Percentiles rank a stretch among this genome's conserved stretches.
phyloP scores from a whole-genome alignment of 805 yeast species.

The Helenozyma baotianmanensis region DNA sequence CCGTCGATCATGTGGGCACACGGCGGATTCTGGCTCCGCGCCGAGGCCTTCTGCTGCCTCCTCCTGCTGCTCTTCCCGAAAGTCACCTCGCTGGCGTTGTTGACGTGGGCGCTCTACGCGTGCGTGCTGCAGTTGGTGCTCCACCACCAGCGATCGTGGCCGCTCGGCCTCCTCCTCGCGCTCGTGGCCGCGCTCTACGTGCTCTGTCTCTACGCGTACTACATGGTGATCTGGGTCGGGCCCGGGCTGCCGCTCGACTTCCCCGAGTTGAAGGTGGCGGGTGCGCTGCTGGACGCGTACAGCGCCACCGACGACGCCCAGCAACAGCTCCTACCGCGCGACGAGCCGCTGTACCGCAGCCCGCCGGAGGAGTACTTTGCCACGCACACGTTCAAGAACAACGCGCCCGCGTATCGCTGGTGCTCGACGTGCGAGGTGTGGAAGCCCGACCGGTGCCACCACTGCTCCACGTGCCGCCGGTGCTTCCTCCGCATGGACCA shows the following conservation, averaged over 20 bases:
- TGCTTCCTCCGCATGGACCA: constrained; percentile 56
- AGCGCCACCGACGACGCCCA: too few species aligned
- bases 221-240: constrained; percentile 47
- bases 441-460: constrained; percentile 61
- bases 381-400: constrained; percentile 40
- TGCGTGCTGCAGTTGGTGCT: constrained; percentile 25
- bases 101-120: constrained; percentile 48
- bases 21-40: constrained; percentile 4
- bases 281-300: neutral
- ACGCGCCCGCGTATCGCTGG: constrained; percentile 55
- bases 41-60: constrained; percentile 30
- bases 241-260: constrained; percentile 66
- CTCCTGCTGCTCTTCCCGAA: constrained; percentile 45
- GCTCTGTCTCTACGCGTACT: constrained; percentile 48
- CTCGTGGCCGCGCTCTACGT: constrained; percentile 23
- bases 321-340: neutral
- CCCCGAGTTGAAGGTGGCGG: constrained; percentile 28
- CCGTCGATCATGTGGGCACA: constrained; percentile 14
- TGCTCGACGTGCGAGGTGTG: constrained; percentile 50
- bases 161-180: constrained; percentile 13
- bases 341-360: neutral
- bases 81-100: constrained; percentile 35
- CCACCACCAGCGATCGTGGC: constrained; percentile 7
- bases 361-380: constrained; percentile 35
- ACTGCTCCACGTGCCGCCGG: constrained; percentile 45